Conservation (phyloP, 768 basidiomycete species). For the Xanthoconium stramineum region DNA sequence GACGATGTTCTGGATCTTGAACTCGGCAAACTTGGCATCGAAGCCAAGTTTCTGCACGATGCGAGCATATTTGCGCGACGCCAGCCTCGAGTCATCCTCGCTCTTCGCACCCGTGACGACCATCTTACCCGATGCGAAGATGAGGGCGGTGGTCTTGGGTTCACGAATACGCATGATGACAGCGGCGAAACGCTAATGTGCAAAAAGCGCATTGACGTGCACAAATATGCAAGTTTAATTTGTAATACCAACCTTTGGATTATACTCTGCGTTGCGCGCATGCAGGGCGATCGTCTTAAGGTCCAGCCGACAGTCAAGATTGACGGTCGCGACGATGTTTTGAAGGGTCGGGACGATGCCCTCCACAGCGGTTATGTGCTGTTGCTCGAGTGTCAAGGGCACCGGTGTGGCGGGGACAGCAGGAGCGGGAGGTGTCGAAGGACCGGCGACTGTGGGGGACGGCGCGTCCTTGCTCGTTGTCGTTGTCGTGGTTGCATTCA, state of each 20-base stretch:
- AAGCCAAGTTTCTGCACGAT: slow-evolving; percentile 99
- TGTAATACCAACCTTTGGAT: slow-evolving; percentile 91
- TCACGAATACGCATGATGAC: slow-evolving; percentile 99
- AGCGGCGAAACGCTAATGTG: slow-evolving; percentile 96
- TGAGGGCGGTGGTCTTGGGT: slow-evolving; percentile 98
- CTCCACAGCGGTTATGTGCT: slow-evolving; percentile 94
- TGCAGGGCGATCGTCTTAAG: slow-evolving; percentile 98
- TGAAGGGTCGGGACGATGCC: slow-evolving; percentile 99
- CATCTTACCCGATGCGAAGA: slow-evolving; percentile 99
- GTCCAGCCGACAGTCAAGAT: slow-evolving; percentile 93
- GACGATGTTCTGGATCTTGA: slow-evolving; percentile 99
- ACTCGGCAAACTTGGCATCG: slow-evolving; percentile 98
- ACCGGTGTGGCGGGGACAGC: slow-evolving; percentile 65
- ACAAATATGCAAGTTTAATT: slow-evolving; percentile 34
- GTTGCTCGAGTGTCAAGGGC: slow-evolving; percentile 82
- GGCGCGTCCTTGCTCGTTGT: slow-evolving; percentile 30
- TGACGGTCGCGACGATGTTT: slow-evolving; percentile 99
- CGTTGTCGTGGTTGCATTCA: slow-evolving; percentile 32
- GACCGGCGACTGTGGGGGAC: slow-evolving; percentile 49
- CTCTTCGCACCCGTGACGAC: slow-evolving; percentile 99
- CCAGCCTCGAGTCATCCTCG: slow-evolving; percentile 94
- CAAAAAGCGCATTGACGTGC: slow-evolving; percentile 59
- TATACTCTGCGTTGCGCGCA: slow-evolving; percentile 98
- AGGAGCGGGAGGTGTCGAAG: slow-evolving; percentile 50
- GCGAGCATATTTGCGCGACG: slow-evolving; percentile 97